phyloP scores from a whole-genome alignment of 371 early-diverging fungal genomes.

The Actinomortierella ambigua region DNA sequence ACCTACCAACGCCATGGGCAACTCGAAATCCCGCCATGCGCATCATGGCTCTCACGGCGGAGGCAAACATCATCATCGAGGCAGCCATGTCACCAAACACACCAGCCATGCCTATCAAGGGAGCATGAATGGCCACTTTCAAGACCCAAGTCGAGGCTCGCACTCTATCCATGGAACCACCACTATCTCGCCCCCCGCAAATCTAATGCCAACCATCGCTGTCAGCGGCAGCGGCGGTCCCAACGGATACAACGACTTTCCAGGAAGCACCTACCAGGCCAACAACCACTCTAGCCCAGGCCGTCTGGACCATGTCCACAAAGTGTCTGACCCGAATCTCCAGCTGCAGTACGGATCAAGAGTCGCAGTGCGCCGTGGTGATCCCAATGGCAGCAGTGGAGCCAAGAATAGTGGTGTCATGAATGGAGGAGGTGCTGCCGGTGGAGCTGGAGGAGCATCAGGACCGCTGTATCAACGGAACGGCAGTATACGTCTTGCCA shows the following conservation, averaged over 20 bases:
- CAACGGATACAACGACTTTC: constrained; percentile 5
- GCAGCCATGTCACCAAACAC: constrained; percentile 4
- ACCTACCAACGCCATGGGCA: constrained; percentile 20
- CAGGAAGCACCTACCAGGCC: constrained; percentile 8
- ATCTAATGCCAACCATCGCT: not conserved
- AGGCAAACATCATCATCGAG: not conserved
- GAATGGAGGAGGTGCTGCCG: no score
- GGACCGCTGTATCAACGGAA: no score
- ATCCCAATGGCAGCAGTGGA: no score
- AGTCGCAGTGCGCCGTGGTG: not conserved
- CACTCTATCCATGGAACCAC: constrained; percentile 24
- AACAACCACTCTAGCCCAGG: constrained; percentile 21
- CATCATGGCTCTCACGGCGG: constrained; percentile 6
- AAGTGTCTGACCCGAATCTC: constrained; percentile 19
- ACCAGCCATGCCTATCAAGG: constrained; percentile 3
- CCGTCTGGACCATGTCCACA: constrained; percentile 16
- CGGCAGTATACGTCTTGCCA: no score
- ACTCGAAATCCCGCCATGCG: constrained; percentile 36
- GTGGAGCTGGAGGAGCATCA: no score
- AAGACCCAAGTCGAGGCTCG: constrained; percentile 7
- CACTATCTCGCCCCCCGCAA: constrained; percentile 2
- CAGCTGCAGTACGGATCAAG: constrained; percentile 28
- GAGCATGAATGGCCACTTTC: no score
- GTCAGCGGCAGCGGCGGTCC: not conserved
- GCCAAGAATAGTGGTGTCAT: no score